Evolutionary conservation across 805 yeast genomes (phyloP).

Genomic region (Yarrowia divulgata): DNA sequence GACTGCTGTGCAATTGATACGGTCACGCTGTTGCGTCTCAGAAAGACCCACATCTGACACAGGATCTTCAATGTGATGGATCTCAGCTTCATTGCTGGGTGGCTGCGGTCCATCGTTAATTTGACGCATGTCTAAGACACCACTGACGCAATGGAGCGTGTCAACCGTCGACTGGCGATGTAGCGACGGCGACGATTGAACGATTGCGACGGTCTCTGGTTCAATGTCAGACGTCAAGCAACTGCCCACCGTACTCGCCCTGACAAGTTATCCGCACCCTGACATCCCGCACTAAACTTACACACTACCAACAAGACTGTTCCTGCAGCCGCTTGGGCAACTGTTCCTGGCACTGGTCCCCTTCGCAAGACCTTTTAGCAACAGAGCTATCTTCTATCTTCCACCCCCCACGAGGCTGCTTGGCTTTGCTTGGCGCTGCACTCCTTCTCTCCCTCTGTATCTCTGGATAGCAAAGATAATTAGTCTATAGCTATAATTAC

Average conservation of each 20-base stretch:
- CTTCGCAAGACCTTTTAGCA: too few relatives aligned
- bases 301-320: background rate
- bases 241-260: too few relatives aligned
- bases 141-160: background rate
- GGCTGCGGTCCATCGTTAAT: constrained; percentile 12
- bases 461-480: background rate
- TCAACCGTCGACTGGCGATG: background rate
- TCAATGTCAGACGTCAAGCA: too few relatives aligned
- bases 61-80: background rate
- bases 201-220: too few relatives aligned
- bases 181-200: too few relatives aligned
- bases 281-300: constrained; percentile 7
- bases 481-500: background rate
- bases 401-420: background rate
- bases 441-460: background rate
- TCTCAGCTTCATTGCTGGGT: constrained; percentile 21
- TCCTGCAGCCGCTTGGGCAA: constrained; percentile 2
- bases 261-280: too few relatives aligned
- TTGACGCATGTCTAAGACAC: constrained; percentile 8
- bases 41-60: too few relatives aligned
- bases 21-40: too few relatives aligned
- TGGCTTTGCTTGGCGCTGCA: constrained; percentile 4
- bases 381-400: too few relatives aligned
- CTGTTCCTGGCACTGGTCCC: background rate
- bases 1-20: too few relatives aligned